Conservation (phyloP, 768 basidiomycete genomes). For the Dioszegia hungarica region DNA sequence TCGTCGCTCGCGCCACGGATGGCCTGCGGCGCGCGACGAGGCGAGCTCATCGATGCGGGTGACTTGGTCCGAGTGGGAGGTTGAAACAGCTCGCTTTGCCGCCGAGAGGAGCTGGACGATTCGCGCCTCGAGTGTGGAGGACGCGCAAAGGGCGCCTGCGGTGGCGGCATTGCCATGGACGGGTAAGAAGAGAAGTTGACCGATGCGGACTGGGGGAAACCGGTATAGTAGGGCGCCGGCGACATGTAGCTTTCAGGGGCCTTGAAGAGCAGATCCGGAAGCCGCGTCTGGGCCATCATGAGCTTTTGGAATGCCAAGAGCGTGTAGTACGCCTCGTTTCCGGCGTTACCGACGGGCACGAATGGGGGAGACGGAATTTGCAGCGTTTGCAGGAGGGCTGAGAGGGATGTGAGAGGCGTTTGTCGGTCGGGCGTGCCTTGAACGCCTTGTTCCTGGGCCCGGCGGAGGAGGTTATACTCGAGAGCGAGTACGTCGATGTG, state of each 20-base stretch:
- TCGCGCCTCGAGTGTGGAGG: not conserved
- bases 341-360: constrained; percentile 44
- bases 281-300: constrained; percentile 41
- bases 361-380: constrained; percentile 39
- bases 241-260: constrained; percentile 15
- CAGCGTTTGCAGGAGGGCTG: constrained; percentile 31
- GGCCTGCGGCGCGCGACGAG: not conserved
- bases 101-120: constrained; percentile 1
- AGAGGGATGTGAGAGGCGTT: constrained; percentile 30
- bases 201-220: not conserved
- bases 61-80: not conserved
- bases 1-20: not conserved
- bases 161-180: not conserved
- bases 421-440: constrained; percentile 31
- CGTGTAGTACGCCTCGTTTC: constrained; percentile 47
- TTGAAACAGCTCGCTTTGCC: constrained; percentile 1
- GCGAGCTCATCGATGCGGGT: not conserved
- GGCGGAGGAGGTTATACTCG: constrained; percentile 39
- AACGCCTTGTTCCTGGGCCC: constrained; percentile 29
- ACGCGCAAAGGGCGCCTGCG: constrained; percentile 2
- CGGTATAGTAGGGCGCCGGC: not conserved
- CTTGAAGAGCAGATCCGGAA: constrained; percentile 30
- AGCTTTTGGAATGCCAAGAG: constrained; percentile 46
- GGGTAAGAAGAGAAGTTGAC: not conserved
- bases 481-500: constrained; percentile 43